phyloP scores from a whole-genome alignment of 768 basidiomycete species.

The Peribolospora kevripleyi region DNA sequence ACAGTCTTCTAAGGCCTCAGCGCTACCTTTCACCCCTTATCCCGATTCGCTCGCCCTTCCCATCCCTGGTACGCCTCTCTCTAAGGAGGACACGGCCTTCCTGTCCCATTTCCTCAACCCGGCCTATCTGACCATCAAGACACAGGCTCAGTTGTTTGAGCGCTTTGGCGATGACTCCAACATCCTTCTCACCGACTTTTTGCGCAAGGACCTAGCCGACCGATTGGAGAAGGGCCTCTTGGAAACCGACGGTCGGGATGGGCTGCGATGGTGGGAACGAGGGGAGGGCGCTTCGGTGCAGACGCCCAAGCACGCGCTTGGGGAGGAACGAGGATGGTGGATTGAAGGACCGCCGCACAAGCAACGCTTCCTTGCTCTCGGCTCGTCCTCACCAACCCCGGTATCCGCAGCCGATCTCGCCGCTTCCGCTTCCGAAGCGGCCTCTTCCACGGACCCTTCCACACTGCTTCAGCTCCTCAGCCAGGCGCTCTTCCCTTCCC shows the following conservation, averaged over 20 bases:
- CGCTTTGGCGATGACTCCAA: slow-evolving; percentile 70
- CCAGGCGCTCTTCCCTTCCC: no score
- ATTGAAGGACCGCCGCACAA: slow-evolving; percentile 77
- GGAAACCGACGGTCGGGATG: slow-evolving; percentile 39
- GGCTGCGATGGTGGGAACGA: slow-evolving; percentile 26
- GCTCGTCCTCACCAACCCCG: not conserved
- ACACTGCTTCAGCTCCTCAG: no score
- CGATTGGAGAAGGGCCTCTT: slow-evolving; percentile 41
- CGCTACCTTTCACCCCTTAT: slow-evolving; percentile 18
- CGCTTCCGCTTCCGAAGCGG: no score
- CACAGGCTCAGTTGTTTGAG: slow-evolving; percentile 48
- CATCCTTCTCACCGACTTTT: slow-evolving; percentile 70
- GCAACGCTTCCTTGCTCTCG: slow-evolving; percentile 65
- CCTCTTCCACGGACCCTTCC: no score
- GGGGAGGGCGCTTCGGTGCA: slow-evolving; percentile 24
- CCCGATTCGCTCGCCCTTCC: slow-evolving; percentile 1
- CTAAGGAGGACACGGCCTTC: slow-evolving; percentile 38
- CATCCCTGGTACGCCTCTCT: slow-evolving; percentile 22
- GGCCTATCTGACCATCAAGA: slow-evolving; percentile 60
- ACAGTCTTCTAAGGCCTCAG: slow-evolving; percentile 17
- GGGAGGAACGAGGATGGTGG: slow-evolving; percentile 36
- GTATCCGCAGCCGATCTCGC: not conserved
- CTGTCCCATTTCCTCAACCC: slow-evolving; percentile 69
- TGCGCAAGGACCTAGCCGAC: slow-evolving; percentile 39
- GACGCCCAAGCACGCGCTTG: slow-evolving; percentile 46